Percentiles rank a stretch among this genome's conserved stretches.
phyloP scores from a whole-genome alignment of 805 yeast species.

The Yamadazyma akitaensis region DNA sequence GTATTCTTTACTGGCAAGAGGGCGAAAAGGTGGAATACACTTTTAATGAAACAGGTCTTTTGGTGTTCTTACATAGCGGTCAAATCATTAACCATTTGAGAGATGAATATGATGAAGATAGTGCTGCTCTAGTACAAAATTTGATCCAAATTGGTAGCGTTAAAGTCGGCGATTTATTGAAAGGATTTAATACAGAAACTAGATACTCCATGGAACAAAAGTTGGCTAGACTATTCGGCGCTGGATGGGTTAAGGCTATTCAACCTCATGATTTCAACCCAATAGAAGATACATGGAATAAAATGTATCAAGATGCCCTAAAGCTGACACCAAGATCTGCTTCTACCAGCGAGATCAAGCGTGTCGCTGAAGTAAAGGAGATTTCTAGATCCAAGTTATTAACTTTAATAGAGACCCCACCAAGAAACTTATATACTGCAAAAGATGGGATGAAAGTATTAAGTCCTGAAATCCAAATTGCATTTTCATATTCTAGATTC shows the following conservation, averaged over 20 bases:
- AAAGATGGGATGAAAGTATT: conserved; percentile 40
- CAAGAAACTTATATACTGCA: conserved; percentile 26
- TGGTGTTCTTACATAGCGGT: conserved; percentile 70
- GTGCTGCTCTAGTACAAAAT: conserved; percentile 66
- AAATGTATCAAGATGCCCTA: conserved; percentile 33
- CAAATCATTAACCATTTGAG: conserved; percentile 60
- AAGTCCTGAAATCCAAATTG: conserved; percentile 48
- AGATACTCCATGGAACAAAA: conserved; percentile 9
- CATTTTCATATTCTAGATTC: conserved; percentile 64
- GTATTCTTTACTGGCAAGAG: conserved; percentile 60
- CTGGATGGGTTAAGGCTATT: conserved; percentile 36
- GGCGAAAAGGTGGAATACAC: conserved; percentile 44
- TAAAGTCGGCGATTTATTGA: conserved; percentile 46
- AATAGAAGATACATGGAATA: conserved; percentile 36
- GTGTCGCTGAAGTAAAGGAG: conserved; percentile 59
- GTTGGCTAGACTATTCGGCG: conserved; percentile 25
- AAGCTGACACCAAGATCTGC: conserved; percentile 34
- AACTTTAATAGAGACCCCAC: conserved; percentile 28
- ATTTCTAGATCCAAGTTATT: conserved; percentile 40
- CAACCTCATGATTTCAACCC: conserved; percentile 33
- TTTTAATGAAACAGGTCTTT: conserved; percentile 61
- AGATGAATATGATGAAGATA: conserved; percentile 38
- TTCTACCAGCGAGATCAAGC: conserved; percentile 37
- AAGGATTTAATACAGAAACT: conserved; percentile 20
- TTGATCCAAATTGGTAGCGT: conserved; percentile 68